Evolutionary conservation across 1,139 yeast genomes (phyloP), one percentile per base, ranked within the genome.

Genomic region (Protomyces pachydermus): DNA sequence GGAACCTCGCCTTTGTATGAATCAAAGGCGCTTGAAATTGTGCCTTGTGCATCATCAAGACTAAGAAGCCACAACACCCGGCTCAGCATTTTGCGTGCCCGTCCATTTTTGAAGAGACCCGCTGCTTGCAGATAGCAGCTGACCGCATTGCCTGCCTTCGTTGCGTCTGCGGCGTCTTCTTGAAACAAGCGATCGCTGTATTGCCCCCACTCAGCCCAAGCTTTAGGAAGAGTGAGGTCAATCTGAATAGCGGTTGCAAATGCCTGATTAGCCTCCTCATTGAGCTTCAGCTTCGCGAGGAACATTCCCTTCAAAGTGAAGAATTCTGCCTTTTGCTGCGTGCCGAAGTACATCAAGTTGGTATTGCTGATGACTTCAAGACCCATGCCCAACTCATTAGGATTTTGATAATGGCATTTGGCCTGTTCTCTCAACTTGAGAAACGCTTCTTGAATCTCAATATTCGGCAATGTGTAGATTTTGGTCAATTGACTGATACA

Each of bases 121-220:
- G 98, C 97, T 28, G 99, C 98, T 75, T 93, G 98, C 70, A 95
- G 80, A 74, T 91, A 95, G 74, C 98, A 95, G 72, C 96, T 87
- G 58, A 95, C 86, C 1, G 99, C 98, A 74, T 91, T 91, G 69
- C 91, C 87, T 14, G 98, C 98, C 74, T 85, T 88, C 34, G 85
- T 84, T 78, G 89, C 84, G 71, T 90, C 96, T 60, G 80, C 83
- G 0, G 95, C 93, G 69, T 86, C 86, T 70, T 90, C 96, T 70
- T 89, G 88, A 74, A 90, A 86, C 60, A 97, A 80, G 56, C 87
- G 84, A 70, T 95, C 98, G 73, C 91, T 93, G 77, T 91, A 95
- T 73, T 85, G 84, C 67, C 98, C 99, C 98, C 98, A 95, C 74
- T 95, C 98, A 1, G 98, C 98, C 99, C 99, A 95, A 0, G 98